phyloP scores from a whole-genome alignment of 2,329 filamentous ascomycete species.

The Phaeosphaeriaceae sp. region DNA sequence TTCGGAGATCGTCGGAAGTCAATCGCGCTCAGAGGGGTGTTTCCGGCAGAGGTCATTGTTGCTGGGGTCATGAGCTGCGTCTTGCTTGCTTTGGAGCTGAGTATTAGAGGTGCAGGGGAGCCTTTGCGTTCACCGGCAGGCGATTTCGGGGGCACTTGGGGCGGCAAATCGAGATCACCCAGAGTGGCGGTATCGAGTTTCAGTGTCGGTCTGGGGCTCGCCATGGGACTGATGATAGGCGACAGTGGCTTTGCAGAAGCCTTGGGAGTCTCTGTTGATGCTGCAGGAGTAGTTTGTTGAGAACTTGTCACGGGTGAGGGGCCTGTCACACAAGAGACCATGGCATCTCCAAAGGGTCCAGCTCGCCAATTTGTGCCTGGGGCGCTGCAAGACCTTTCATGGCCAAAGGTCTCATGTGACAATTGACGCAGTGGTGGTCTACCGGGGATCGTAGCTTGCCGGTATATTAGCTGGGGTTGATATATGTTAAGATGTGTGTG shows the following conservation, averaged over 20 bases:
- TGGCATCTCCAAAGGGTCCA: conserved; percentile 50
- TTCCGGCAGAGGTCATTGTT: conserved; percentile 30
- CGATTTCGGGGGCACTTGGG: conserved; percentile 48
- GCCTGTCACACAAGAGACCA: conserved; percentile 48
- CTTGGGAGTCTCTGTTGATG: conserved; percentile 22
- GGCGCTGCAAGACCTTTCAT: conserved; percentile 50
- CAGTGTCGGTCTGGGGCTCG: conserved; percentile 35
- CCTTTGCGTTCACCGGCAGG: conserved; percentile 41
- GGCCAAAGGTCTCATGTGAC: conserved; percentile 42
- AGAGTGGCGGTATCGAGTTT: conserved; percentile 40
- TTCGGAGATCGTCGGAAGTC: conserved; percentile 44
- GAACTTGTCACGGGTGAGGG: conserved; percentile 33
- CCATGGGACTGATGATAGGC: conserved; percentile 45
- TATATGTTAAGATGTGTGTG: not conserved
- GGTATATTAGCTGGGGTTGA: conserved; percentile 18
- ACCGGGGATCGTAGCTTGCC: conserved; percentile 49
- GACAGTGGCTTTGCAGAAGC: conserved; percentile 22
- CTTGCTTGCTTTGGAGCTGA: conserved; percentile 40
- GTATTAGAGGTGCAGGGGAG: conserved; percentile 42
- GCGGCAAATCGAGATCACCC: conserved; percentile 34
- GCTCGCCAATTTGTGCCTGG: conserved; percentile 48
- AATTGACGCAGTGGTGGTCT: conserved; percentile 47
- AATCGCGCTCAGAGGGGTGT: conserved; percentile 34
- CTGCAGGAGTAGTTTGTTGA: conserved; percentile 21
- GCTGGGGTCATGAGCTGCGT: conserved; percentile 42